Evolutionary conservation across 305 asterid genomes (phyloP).

Genomic region (Salvia sclarea): DNA sequence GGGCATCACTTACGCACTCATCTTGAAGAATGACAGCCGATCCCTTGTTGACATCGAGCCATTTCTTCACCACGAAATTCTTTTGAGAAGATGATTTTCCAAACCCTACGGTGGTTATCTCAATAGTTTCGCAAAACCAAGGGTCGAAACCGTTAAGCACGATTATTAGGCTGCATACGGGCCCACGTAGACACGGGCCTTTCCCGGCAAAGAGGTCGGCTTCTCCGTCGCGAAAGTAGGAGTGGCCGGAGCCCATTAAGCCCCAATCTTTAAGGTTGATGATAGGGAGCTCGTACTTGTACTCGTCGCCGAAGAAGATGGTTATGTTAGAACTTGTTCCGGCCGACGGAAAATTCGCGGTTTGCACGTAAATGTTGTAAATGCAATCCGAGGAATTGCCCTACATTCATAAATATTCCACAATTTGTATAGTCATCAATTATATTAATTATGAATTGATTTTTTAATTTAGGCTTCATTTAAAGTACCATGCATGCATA

Average conservation of each 20-base stretch:
- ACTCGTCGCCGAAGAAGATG: neutral
- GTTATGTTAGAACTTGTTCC: neutral
- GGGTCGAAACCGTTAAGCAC: neutral
- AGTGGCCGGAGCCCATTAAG: neutral
- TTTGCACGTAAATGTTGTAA: constrained; percentile 9
- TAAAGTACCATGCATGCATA: too few relatives aligned
- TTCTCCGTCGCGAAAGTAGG: neutral
- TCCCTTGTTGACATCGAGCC: neutral
- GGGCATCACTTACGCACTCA: neutral
- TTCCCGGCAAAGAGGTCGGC: neutral
- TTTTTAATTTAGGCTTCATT: too few relatives aligned
- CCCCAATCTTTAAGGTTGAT: neutral
- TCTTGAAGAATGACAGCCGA: neutral
- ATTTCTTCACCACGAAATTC: neutral
- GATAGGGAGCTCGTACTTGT: neutral
- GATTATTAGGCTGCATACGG: neutral
- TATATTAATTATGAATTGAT: too few relatives aligned
- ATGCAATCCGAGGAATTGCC: neutral
- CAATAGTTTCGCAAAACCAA: neutral
- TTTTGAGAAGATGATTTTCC: neutral
- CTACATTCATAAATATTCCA: neutral
- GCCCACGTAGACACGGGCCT: neutral
- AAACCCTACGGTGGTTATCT: neutral
- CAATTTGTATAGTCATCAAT: too few relatives aligned
- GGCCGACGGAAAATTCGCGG: neutral